These are phyloP conservation scores for Coniella lustricola DNA, from an alignment of 2,329 filamentous ascomycete species.

Conservation along the genomic window DNA sequence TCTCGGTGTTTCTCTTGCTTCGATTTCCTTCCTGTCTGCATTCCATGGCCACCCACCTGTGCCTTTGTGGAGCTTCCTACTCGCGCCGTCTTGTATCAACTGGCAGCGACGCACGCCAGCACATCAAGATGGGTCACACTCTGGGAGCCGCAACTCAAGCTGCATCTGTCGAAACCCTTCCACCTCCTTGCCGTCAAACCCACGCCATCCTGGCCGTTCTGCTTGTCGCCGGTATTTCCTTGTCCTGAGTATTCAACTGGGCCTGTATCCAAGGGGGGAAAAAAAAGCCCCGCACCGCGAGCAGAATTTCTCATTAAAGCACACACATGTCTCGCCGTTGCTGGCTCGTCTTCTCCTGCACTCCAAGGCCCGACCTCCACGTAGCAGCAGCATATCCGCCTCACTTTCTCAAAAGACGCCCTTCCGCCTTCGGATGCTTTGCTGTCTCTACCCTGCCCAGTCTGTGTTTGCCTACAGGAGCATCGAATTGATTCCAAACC, in stretches of 20 bases:
- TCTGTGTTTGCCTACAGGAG: constrained; percentile 15
- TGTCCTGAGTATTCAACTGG: constrained; percentile 22
- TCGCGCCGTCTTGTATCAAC: constrained; percentile 62
- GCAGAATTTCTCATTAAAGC: constrained; percentile 54
- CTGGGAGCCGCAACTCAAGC: constrained; percentile 61
- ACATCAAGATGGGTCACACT: constrained; percentile 75
- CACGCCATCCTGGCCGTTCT: constrained; percentile 32
- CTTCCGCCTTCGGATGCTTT: constrained; percentile 21
- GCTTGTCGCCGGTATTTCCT: constrained; percentile 27
- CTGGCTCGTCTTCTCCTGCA: constrained; percentile 45
- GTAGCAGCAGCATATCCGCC: constrained; percentile 33
- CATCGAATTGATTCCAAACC: constrained; percentile 4
- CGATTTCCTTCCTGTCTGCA: constrained; percentile 15
- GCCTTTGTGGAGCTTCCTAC: constrained; percentile 56
- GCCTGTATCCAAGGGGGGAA: constrained; percentile 11
- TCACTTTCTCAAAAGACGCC: constrained; percentile 34
- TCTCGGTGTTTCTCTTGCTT: constrained; percentile 14
- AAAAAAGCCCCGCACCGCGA: constrained; percentile 43
- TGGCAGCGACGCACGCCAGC: constrained; percentile 83
- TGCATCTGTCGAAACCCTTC: constrained; percentile 49
- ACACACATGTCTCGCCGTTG: constrained; percentile 56
- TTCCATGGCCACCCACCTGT: constrained; percentile 32
- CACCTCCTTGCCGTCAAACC: constrained; percentile 15
- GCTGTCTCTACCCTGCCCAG: constrained; percentile 12
- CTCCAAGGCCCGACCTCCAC: constrained; percentile 36